Conservation (phyloP, 2,329 filamentous ascomycete species). For the Fonsecaea erecta region DNA sequence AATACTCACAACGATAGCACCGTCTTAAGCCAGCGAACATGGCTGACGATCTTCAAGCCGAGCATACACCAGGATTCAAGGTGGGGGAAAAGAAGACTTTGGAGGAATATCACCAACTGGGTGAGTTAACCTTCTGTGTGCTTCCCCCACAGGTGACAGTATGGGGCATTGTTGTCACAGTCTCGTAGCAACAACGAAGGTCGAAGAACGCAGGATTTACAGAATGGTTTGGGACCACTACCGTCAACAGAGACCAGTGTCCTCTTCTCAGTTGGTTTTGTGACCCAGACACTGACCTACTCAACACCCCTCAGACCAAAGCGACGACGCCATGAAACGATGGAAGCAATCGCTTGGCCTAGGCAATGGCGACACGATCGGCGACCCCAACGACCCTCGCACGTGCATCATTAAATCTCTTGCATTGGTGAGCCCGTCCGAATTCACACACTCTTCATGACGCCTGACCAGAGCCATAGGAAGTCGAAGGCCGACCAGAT, state of each 20-base stretch:
- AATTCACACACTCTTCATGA: not conserved
- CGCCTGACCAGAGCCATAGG: conserved; percentile 42
- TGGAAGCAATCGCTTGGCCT: conserved; percentile 98
- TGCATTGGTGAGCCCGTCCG: conserved; percentile 59
- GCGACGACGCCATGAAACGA: conserved; percentile 92
- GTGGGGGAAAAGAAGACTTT: conserved; percentile 98
- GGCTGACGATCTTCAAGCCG: conserved; percentile 82
- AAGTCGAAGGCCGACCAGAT: conserved; percentile 78
- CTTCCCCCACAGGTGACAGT: not conserved
- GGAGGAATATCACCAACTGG: conserved; percentile 91
- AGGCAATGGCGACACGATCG: conserved; percentile 70
- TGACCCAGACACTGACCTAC: conserved; percentile 5
- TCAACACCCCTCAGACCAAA: conserved; percentile 55
- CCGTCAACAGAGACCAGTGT: not conserved
- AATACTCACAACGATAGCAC: not conserved
- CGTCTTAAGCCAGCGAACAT: conserved; percentile 48
- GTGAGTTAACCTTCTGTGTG: conserved; percentile 59
- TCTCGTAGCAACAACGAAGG: not conserved
- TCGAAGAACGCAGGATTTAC: not conserved
- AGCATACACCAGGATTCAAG: conserved; percentile 95
- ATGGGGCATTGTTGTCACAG: not conserved
- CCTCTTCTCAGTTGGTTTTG: not conserved
- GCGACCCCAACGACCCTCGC: conserved; percentile 79
- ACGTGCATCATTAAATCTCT: conserved; percentile 93
- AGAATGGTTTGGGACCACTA: not conserved